Conservation (phyloP, 1,284 basidiomycete species). For the Puccinia horiana region DNA sequence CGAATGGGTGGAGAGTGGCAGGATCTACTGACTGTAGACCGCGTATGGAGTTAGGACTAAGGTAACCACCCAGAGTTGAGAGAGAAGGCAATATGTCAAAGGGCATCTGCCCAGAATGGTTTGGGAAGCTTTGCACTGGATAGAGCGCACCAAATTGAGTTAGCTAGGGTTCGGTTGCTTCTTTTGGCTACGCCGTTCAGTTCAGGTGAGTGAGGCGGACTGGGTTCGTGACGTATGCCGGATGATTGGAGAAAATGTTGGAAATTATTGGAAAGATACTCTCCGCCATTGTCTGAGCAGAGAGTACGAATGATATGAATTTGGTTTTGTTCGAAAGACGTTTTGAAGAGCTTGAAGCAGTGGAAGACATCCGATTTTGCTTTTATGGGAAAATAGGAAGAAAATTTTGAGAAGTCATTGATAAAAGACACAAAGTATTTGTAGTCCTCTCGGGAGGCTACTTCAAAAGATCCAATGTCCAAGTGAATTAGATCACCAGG, state of each 20-base stretch:
- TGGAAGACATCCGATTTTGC: background rate
- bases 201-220: constrained; percentile 20
- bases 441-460: too few species aligned
- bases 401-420: constrained; percentile 9
- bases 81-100: too few species aligned
- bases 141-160: too few species aligned
- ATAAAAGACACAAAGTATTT: constrained; percentile 7
- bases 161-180: too few species aligned
- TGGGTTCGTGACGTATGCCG: background rate
- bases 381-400: constrained; percentile 9
- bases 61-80: constrained; percentile 9
- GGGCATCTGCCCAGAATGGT: too few species aligned
- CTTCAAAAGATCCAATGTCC: background rate
- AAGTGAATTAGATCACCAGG: constrained; percentile 24
- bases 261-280: background rate
- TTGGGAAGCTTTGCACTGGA: too few species aligned
- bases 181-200: constrained; percentile 6
- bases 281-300: constrained; percentile 1
- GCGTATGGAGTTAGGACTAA: background rate
- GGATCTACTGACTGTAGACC: background rate
- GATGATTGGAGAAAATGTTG: background rate
- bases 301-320: constrained; percentile 33
- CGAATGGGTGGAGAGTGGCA: constrained; percentile 7
- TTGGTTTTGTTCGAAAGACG: constrained; percentile 53
- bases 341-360: constrained; percentile 58